A percentile compares a stretch with the other conserved stretches of the same genome.
Conservation (phyloP, 2,329 filamentous ascomycete genomes). For the Biscogniauxia marginata region DNA sequence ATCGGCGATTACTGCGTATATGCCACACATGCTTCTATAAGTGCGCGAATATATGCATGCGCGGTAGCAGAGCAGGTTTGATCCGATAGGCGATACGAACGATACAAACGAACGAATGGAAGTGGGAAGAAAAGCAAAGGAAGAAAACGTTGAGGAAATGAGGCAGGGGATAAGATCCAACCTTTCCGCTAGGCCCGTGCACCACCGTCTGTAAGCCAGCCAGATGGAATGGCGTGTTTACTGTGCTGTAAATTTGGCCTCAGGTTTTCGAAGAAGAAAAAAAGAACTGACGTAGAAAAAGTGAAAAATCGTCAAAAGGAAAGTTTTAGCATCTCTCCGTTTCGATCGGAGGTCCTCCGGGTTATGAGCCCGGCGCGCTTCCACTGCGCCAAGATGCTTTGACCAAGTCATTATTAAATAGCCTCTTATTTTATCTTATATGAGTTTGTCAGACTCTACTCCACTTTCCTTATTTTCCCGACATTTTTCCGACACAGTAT, state of each 20-base stretch:
- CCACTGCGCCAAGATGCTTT: not conserved
- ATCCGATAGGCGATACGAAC: too few species aligned
- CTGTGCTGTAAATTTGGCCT: too few species aligned
- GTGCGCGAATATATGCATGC: not conserved
- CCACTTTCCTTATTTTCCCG: not conserved
- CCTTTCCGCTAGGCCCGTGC: not conserved
- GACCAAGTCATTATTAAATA: not conserved
- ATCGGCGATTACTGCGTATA: slow-evolving; percentile 51
- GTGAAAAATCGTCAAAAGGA: not conserved
- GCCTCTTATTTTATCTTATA: too few species aligned
- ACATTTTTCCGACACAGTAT: not conserved
- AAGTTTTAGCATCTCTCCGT: slow-evolving; percentile 30
- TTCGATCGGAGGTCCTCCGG: slow-evolving; percentile 36
- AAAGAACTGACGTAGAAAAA: not conserved
- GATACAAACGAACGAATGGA: not conserved
- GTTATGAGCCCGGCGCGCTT: slow-evolving; percentile 33
- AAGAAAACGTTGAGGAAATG: too few species aligned
- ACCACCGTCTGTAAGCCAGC: too few species aligned
- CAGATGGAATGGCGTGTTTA: too few species aligned
- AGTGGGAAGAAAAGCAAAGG: too few species aligned
- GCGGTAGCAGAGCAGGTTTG: not conserved
- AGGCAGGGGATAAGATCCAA: too few species aligned
- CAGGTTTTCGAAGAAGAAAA: not conserved
- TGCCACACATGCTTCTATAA: slow-evolving; percentile 55
- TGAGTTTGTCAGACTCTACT: not conserved